Percentiles rank a stretch among this genome's conserved stretches.
phyloP scores from a whole-genome alignment of 306 rosid genomes.

The Vigna trinervia region DNA sequence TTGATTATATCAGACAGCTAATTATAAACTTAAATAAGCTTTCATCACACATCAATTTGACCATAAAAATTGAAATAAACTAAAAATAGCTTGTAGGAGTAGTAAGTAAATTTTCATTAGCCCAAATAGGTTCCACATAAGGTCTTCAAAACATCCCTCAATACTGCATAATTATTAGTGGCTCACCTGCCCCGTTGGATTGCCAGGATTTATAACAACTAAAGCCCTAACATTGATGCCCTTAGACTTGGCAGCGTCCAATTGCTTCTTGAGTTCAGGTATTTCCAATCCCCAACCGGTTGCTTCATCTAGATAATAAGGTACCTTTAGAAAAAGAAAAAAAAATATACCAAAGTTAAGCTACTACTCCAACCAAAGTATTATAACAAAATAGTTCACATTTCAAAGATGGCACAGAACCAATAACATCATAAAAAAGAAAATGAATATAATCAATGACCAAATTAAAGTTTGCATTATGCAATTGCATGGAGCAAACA shows the following conservation, averaged over 20 bases:
- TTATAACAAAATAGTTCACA: constrained; percentile 10
- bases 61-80: constrained; percentile 2
- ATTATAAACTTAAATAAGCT: not conserved
- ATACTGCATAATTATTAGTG: constrained; percentile 17
- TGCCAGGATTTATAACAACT: constrained; percentile 96
- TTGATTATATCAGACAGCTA: not conserved
- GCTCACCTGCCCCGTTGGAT: constrained; percentile 96
- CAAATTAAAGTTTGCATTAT: constrained; percentile 17
- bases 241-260: constrained; percentile 77
- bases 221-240: constrained; percentile 86
- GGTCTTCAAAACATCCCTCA: not conserved
- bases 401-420: constrained; percentile 35
- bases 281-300: constrained; percentile 87
- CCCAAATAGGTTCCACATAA: not conserved
- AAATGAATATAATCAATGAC: constrained; percentile 3
- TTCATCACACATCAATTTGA: not conserved
- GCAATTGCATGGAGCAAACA: constrained; percentile 17
- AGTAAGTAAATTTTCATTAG: not conserved
- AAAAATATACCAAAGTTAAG: not conserved
- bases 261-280: constrained; percentile 74
- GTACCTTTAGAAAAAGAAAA: constrained; percentile 57
- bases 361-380: constrained; percentile 34
- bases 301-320: constrained; percentile 88
- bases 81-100: not conserved
- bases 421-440: constrained; percentile 11